Conservation (phyloP, 225 moss, liverwort and hornwort species). For the Lunularia cruciata region DNA sequence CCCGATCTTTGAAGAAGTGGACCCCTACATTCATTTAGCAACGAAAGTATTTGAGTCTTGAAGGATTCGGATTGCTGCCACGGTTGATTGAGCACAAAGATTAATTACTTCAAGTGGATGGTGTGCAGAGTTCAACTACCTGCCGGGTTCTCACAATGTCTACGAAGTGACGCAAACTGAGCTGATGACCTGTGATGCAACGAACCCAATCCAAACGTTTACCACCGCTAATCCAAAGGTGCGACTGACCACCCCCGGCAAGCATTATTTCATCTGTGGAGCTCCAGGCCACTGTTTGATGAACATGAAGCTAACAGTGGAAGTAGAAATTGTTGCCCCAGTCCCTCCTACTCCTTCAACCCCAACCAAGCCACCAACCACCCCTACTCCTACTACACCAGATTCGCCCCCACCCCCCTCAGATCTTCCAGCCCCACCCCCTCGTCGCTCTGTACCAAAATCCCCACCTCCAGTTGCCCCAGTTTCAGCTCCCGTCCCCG, state of each 20-base stretch:
- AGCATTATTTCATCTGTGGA: slow-evolving; percentile 5
- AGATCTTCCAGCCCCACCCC: no score
- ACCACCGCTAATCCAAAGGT: neutral
- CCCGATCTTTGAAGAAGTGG: neutral
- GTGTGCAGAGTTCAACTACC: slow-evolving; percentile 12
- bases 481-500: no score
- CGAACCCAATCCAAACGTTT: neutral
- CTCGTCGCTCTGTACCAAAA: no score
- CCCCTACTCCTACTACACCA: no score
- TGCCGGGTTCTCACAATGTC: neutral
- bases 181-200: neutral
- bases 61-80: no score
- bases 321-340: no score
- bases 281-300: neutral
- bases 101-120: neutral
- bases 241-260: neutral
- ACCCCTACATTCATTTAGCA: neutral
- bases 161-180: neutral
- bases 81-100: neutral
- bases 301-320: neutral
- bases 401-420: no score
- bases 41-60: no score
- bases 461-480: no score
- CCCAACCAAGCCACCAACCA: no score
- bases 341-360: no score